Conservation (phyloP, 257 asterid species). For the Solanum lignicaule region DNA sequence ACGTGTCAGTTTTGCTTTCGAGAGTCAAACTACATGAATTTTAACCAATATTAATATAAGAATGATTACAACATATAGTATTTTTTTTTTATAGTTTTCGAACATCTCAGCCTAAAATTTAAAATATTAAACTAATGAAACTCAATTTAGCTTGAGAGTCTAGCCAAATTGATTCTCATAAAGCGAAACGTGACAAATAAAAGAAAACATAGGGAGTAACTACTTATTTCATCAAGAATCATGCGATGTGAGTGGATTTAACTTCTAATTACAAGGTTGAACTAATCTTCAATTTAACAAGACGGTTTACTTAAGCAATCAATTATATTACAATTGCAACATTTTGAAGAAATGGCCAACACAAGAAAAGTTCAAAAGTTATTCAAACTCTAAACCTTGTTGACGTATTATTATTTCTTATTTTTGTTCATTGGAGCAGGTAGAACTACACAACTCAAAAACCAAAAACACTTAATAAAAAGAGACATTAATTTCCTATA, state of each 20-base stretch:
- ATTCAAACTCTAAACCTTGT: background rate
- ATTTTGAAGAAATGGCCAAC: background rate
- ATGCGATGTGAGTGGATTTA: background rate
- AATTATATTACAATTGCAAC: background rate
- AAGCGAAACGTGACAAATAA: too few species aligned
- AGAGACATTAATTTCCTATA: slow-evolving; percentile 1
- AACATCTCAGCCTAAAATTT: too few species aligned
- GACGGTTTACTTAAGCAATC: background rate
- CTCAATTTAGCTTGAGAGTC: too few species aligned
- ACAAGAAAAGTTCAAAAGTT: background rate
- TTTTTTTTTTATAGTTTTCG: too few species aligned
- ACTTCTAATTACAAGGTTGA: background rate
- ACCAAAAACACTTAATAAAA: slow-evolving; percentile 12
- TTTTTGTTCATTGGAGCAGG: slow-evolving; percentile 30
- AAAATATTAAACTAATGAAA: too few species aligned
- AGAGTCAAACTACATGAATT: too few species aligned
- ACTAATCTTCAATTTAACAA: background rate
- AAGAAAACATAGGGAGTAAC: background rate
- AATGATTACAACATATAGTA: too few species aligned
- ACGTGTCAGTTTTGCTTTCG: too few species aligned
- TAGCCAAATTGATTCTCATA: too few species aligned
- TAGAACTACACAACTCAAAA: slow-evolving; percentile 25
- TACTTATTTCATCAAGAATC: background rate
- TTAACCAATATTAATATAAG: too few species aligned
- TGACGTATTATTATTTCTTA: slow-evolving; percentile 10